phyloP scores from a whole-genome alignment of 345 rosid genomes.

The Ceriops decandra region DNA sequence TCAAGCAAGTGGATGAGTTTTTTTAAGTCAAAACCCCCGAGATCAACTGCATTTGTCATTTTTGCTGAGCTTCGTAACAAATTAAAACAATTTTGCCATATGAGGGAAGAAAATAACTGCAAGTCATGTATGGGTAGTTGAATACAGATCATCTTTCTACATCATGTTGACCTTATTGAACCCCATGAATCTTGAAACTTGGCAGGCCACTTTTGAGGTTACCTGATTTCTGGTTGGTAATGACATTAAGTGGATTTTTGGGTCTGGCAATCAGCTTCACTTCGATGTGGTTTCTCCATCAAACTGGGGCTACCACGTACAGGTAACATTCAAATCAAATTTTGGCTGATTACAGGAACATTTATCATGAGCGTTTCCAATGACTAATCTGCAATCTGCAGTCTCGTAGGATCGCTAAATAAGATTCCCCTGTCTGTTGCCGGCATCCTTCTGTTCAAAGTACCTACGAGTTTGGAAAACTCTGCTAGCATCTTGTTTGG shows the following conservation, averaged over 20 bases:
- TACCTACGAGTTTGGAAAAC: constrained; percentile 91
- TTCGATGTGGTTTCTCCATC: constrained; percentile 99
- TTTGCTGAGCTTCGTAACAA: too few relatives aligned
- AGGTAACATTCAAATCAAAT: constrained; percentile 44
- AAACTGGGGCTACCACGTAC: constrained; percentile 96
- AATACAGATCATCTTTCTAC: background rate
- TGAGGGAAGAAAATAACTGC: background rate
- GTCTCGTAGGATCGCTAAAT: constrained; percentile 92
- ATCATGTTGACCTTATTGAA: constrained; percentile 4
- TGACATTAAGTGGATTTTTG: constrained; percentile 83
- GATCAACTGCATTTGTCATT: too few relatives aligned
- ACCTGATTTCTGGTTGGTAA: constrained; percentile 85
- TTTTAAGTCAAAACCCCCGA: too few relatives aligned
- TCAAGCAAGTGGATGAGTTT: too few relatives aligned
- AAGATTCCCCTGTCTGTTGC: constrained; percentile 88
- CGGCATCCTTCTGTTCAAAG: constrained; percentile 80
- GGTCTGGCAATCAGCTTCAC: constrained; percentile 98
- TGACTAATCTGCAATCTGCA: constrained; percentile 36
- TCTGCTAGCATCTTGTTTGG: constrained; percentile 93
- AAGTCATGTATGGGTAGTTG: background rate
- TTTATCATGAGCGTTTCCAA: background rate
- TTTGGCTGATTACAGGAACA: background rate
- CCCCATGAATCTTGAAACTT: constrained; percentile 13
- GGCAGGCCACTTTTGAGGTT: constrained; percentile 79
- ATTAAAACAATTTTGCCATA: too few relatives aligned